These are phyloP conservation scores for Apiospora arundinis DNA, from an alignment of 2,329 filamentous ascomycete genomes.

Conservation along the genomic window DNA sequence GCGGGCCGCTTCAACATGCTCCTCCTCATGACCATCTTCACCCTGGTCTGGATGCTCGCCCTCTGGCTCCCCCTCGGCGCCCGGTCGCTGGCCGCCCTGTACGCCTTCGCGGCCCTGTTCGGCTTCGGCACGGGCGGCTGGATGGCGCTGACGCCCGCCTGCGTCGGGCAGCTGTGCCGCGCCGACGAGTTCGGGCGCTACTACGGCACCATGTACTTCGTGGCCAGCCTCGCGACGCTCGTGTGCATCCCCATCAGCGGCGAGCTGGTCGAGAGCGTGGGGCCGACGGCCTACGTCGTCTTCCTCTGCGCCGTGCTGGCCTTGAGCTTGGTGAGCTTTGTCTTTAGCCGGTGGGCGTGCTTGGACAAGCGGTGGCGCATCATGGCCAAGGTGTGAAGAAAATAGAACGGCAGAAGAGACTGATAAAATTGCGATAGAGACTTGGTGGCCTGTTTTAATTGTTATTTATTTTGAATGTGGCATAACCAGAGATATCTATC, in stretches of 20 bases:
- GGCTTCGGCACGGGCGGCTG: slow-evolving; percentile 72
- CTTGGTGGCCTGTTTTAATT: neutral
- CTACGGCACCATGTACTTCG: slow-evolving; percentile 67
- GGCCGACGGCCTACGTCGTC: neutral
- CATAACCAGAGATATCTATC: neutral
- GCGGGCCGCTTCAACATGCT: slow-evolving; percentile 73
- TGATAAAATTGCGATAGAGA: neutral
- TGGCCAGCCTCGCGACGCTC: slow-evolving; percentile 21
- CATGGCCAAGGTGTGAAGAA: neutral
- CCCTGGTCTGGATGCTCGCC: slow-evolving; percentile 53
- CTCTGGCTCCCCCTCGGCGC: slow-evolving; percentile 64
- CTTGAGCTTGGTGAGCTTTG: neutral
- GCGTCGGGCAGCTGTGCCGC: slow-evolving; percentile 71
- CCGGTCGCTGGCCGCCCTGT: slow-evolving; percentile 51
- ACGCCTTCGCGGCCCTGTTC: slow-evolving; percentile 67
- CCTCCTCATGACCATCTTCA: slow-evolving; percentile 57
- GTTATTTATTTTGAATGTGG: neutral
- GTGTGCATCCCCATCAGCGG: slow-evolving; percentile 17
- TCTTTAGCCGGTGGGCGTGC: slow-evolving; percentile 22
- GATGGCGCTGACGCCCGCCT: slow-evolving; percentile 73
- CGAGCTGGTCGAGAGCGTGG: slow-evolving; percentile 19
- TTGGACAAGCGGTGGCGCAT: neutral
- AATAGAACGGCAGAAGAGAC: no score
- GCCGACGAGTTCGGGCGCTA: slow-evolving; percentile 72
- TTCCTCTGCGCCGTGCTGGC: slow-evolving; percentile 16